Evolutionary conservation across 306 rosid genomes (phyloP).

Genomic region (barrel medic (Medicago truncatula)): MtrunA17r5.0-ANR NC_053049.1:9804001-9804500

Average conservation of each 20-base stretch:
- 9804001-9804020: background rate
- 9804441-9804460: too few species aligned
- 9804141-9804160: background rate
- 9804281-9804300: background rate
- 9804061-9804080: constrained; percentile 1
- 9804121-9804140: constrained; percentile 18
- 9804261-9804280: background rate
- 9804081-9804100: constrained; percentile 19
- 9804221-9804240: background rate
- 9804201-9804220: background rate
- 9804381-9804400: too few species aligned
- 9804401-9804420: too few species aligned
- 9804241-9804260: background rate
- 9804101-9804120: constrained; percentile 8
- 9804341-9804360: too few species aligned
- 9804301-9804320: too few species aligned
- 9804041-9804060: background rate
- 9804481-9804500: too few species aligned
- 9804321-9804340: too few species aligned
- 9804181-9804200: constrained; percentile 2
- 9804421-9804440: too few species aligned
- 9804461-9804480: too few species aligned
- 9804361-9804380: too few species aligned
- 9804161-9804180: constrained; percentile 16
- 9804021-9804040: background rate